Percentiles rank a stretch among this genome's conserved stretches.
These are phyloP conservation scores for Clonostachys rhizophaga DNA, from an alignment of 2,329 filamentous ascomycete genomes.

Conservation along the genomic window DNA sequence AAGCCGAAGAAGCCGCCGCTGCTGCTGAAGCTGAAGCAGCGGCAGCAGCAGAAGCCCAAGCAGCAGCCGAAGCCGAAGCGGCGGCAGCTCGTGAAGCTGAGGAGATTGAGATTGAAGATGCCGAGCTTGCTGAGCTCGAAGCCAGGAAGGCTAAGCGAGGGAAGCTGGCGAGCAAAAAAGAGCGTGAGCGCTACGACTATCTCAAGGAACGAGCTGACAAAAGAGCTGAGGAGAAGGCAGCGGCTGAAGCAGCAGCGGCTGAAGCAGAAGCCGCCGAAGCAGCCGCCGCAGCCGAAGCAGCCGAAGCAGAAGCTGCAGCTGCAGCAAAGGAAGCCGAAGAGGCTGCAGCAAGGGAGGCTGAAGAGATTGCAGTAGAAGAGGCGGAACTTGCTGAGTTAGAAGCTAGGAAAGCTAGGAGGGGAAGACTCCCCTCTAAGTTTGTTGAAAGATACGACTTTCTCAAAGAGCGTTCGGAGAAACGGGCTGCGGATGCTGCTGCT, in stretches of 20 bases:
- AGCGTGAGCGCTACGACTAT: conserved; percentile 16
- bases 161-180: conserved; percentile 12
- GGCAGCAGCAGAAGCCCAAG: conserved; percentile 11
- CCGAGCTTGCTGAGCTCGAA: conserved; percentile 13
- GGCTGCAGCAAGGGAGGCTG: conserved; percentile 9
- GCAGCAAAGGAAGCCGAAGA: conserved; percentile 6
- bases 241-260: conserved; percentile 20
- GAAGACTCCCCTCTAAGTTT: conserved; percentile 11
- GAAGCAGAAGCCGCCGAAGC: conserved; percentile 10
- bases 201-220: conserved; percentile 18
- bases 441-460: conserved; percentile 17
- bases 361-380: conserved; percentile 11
- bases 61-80: conserved; percentile 11
- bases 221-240: conserved; percentile 6
- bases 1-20: conserved; percentile 15
- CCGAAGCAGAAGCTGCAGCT: neutral
- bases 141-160: conserved; percentile 21
- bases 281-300: conserved; percentile 11
- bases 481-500: conserved; percentile 21
- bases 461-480: conserved; percentile 10
- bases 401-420: conserved; percentile 20
- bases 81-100: conserved; percentile 18
- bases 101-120: conserved; percentile 11
- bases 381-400: conserved; percentile 13
- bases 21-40: conserved; percentile 14